These are phyloP conservation scores for Aspergillus campestris DNA, from an alignment of 495 filamentous ascomycete genomes.

Conservation along the genomic window DNA sequence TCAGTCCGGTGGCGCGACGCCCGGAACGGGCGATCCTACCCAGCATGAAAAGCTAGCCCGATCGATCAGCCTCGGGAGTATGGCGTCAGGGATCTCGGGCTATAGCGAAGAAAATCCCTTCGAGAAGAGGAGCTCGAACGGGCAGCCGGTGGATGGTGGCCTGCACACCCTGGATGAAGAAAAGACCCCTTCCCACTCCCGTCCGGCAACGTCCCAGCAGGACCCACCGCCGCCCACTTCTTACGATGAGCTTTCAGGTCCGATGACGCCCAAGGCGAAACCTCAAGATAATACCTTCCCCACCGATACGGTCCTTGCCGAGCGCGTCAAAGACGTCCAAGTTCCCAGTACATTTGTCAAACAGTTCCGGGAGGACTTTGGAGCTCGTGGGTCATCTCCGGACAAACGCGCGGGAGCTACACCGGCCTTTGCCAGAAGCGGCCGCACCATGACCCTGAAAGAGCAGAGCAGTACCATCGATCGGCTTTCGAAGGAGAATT, in stretches of 20 bases:
- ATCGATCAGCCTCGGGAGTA: slow-evolving; percentile 84
- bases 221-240: slow-evolving; percentile 33
- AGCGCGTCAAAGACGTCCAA: slow-evolving; percentile 78
- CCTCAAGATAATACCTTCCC: slow-evolving; percentile 45
- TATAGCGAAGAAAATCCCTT: slow-evolving; percentile 51
- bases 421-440: slow-evolving; percentile 50
- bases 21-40: slow-evolving; percentile 46
- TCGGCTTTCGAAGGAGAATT: slow-evolving; percentile 85
- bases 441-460: slow-evolving; percentile 84
- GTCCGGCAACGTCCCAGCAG: slow-evolving; percentile 14
- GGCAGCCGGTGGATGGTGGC: slow-evolving; percentile 37
- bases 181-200: slow-evolving; percentile 34
- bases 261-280: slow-evolving; percentile 42
- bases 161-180: slow-evolving; percentile 58
- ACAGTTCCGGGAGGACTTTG: slow-evolving; percentile 62
- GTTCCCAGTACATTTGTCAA: slow-evolving; percentile 82
- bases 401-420: slow-evolving; percentile 45
- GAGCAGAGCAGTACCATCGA: slow-evolving; percentile 97
- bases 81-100: slow-evolving; percentile 84
- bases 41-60: slow-evolving; percentile 55
- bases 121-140: slow-evolving; percentile 30
- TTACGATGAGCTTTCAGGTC: slow-evolving; percentile 20
- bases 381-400: slow-evolving; percentile 45
- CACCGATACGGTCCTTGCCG: slow-evolving; percentile 82
- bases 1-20: slow-evolving; percentile 70